Percentiles rank a stretch among this genome's conserved stretches.
Conservation (phyloP, 805 yeast species). For the Zygoascus bituminiphila region DNA sequence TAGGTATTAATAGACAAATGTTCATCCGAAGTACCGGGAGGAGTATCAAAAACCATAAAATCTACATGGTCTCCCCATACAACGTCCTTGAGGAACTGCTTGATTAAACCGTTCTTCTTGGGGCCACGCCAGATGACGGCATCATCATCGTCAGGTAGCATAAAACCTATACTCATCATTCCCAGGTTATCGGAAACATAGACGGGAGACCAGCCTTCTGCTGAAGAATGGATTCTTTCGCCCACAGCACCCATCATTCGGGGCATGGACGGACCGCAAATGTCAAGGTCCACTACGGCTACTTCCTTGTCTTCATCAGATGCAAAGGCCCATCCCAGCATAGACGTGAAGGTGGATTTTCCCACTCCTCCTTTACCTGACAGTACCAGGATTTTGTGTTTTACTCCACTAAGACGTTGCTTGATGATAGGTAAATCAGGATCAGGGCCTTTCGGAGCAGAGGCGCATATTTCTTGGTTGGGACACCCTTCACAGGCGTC, state of each 20-base stretch:
- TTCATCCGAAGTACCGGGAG: conserved; percentile 98
- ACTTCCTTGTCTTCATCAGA: conserved; percentile 66
- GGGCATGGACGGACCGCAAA: conserved; percentile 96
- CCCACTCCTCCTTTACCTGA: conserved; percentile 86
- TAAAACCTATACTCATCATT: conserved; percentile 88
- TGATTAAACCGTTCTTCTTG: conserved; percentile 88
- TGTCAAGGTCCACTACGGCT: conserved; percentile 95
- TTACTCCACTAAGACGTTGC: conserved; percentile 49
- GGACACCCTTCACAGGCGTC: conserved; percentile 96
- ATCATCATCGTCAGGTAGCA: conserved; percentile 87
- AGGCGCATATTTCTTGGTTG: conserved; percentile 80
- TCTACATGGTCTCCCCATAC: conserved; percentile 80
- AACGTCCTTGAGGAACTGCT: conserved; percentile 88
- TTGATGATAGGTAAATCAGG: conserved; percentile 79
- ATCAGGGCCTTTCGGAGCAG: conserved; percentile 83
- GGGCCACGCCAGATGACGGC: conserved; percentile 97
- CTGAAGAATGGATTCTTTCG: conserved; percentile 80
- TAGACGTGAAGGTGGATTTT: conserved; percentile 88
- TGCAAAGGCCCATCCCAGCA: conserved; percentile 96
- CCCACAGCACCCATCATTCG: conserved; percentile 87
- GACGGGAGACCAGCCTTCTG: conserved; percentile 94
- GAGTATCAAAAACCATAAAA: conserved; percentile 87
- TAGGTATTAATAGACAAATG: conserved; percentile 85
- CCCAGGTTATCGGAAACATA: conserved; percentile 93
- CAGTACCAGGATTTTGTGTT: conserved; percentile 72